Evolutionary conservation across 1,284 basidiomycete species (phyloP), one percentile per base, ranked within the genome.

Genomic region (Limonomyces culmigenus): DNA sequence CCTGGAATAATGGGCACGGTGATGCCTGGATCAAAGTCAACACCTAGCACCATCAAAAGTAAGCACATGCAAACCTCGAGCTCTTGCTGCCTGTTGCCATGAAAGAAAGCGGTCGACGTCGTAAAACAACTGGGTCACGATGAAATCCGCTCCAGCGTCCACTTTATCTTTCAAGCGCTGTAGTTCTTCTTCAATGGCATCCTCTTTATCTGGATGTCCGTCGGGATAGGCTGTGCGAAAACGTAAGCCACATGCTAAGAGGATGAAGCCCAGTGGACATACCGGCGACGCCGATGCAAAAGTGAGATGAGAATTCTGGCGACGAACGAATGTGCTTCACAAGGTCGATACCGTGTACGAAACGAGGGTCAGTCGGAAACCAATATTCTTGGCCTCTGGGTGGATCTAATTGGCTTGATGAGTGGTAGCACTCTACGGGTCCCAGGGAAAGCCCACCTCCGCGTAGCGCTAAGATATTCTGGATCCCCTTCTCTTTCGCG

Each of bases 121-220:
- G 60, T 98, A 99, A 58, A 99, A 99, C 37, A 98, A 68, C 51
- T 99, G 95, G 0, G 95, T 97, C 42, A 98, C 70, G 45, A 99
- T 87, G 54, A 92, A 96, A 43, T 95, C 81, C 1, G 92, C 91
- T 3, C 95, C 95, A 0, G 88, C 89, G 42, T 96, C 85, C 19
- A 97, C 76, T 58, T 98, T 98, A 31, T 69, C 67, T 56, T 89
- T 89, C 41, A 98, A 63, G 47, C 77, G 65, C 2, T 65, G 57
- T 15, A 98, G 64, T 47, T 93, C 84, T n/a, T 60, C 60, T 35
- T 85, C 75, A 42, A 74, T 72, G 37, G 63, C 61, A 4, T 60
- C 55, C 16, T 68, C 59, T 32, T 67, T 67, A 47, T 88, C 81
- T 3, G 77, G 67, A 52, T 96, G 86, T 2, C 89, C 88, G 45